A percentile compares a stretch with the other conserved stretches of the same genome.
These are phyloP conservation scores for Ceratobasidium sp. DNA, from an alignment of 1,284 basidiomycete species.

Conservation along the genomic window DNA sequence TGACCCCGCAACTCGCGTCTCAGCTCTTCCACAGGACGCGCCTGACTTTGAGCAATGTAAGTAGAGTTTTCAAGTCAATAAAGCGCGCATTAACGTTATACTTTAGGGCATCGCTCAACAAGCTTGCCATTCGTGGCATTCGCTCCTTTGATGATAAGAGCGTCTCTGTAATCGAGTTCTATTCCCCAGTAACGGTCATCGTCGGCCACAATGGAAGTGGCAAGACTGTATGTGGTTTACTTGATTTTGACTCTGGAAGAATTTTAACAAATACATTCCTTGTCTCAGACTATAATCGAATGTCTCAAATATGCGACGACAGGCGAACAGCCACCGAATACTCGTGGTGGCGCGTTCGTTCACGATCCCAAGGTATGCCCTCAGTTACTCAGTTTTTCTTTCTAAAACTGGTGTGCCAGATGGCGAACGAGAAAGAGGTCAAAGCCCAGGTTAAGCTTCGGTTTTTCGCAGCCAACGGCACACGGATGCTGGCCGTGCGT, in stretches of 20 bases:
- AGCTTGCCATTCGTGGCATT: constrained; percentile 86
- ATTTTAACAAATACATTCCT: neutral
- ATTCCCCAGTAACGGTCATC: constrained; percentile 97
- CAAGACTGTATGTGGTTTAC: constrained; percentile 76
- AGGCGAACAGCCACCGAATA: constrained; percentile 97
- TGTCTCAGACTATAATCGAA: constrained; percentile 88
- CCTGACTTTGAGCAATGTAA: constrained; percentile 31
- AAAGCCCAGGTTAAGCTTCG: constrained; percentile 98
- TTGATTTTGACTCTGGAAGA: neutral
- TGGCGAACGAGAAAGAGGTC: constrained; percentile 98
- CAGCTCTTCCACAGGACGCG: constrained; percentile 25
- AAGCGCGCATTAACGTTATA: neutral
- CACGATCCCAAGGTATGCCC: constrained; percentile 87
- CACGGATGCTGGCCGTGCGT: constrained; percentile 92
- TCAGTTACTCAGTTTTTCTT: neutral
- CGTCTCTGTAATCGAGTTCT: constrained; percentile 96
- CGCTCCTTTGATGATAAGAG: constrained; percentile 94
- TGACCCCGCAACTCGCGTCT: constrained; percentile 36
- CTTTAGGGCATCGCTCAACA: constrained; percentile 86
- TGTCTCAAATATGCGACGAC: constrained; percentile 99
- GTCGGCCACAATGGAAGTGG: constrained; percentile 99
- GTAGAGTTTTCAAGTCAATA: neutral
- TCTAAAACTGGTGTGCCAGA: constrained; percentile 62
- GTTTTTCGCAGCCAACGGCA: constrained; percentile 90
- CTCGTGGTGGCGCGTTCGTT: constrained; percentile 96